Conservation (phyloP, 345 rosid genomes). For the Rhodamnia argentea region DNA sequence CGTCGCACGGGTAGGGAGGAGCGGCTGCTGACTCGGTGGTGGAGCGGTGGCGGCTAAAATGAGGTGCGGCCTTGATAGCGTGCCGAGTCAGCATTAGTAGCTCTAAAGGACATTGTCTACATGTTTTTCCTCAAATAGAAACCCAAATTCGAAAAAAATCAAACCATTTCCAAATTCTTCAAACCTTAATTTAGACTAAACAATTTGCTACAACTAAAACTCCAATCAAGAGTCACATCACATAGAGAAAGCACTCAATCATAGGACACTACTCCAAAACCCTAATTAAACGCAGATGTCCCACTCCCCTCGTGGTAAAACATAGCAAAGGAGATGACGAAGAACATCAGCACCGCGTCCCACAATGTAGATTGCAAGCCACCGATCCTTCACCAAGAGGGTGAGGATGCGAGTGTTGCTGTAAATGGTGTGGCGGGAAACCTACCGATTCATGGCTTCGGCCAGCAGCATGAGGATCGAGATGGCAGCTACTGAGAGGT, state of each 20-base stretch:
- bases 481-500: constrained; percentile 67
- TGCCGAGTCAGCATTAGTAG: too few species aligned
- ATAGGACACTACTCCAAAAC: background rate
- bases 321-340: constrained; percentile 90
- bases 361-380: constrained; percentile 71
- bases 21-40: too few species aligned
- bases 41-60: too few species aligned
- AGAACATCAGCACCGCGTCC: constrained; percentile 87
- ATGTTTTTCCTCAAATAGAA: too few species aligned
- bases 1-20: too few species aligned
- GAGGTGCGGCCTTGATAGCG: too few species aligned
- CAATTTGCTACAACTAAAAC: constrained; percentile 19
- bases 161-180: background rate
- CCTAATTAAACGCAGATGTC: constrained; percentile 50
- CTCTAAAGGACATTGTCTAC: too few species aligned
- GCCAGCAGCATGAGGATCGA: constrained; percentile 95
- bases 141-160: too few species aligned
- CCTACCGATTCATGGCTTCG: constrained; percentile 93
- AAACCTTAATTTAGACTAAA: background rate
- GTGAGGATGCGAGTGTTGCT: constrained; percentile 84
- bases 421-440: constrained; percentile 74
- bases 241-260: background rate
- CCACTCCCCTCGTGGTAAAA: constrained; percentile 87
- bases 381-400: constrained; percentile 79
- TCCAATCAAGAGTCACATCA: background rate